Percentiles rank a stretch among this genome's conserved stretches.
Evolutionary conservation across 306 rosid species (phyloP).

Genomic region (Vigna unguiculata): DNA sequence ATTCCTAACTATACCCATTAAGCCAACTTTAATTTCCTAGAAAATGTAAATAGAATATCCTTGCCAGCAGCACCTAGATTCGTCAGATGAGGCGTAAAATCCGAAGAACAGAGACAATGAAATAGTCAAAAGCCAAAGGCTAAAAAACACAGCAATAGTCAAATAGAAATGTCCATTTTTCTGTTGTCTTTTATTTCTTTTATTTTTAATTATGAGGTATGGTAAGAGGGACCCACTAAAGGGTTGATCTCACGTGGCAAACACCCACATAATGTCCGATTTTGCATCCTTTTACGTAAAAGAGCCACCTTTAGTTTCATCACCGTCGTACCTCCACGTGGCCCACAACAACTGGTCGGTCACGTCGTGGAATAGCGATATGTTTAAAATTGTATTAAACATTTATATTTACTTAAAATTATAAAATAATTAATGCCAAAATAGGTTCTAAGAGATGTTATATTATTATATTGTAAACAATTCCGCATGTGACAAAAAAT

Average conservation of each 20-base stretch:
- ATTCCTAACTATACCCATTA: not conserved
- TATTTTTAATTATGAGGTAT: not conserved
- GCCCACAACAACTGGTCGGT: slow-evolving; percentile 38
- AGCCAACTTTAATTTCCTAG: not conserved
- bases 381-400: not conserved
- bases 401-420: not conserved
- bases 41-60: not conserved
- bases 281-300: slow-evolving; percentile 4
- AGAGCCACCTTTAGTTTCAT: slow-evolving; percentile 27
- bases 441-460: not conserved
- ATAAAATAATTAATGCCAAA: not conserved
- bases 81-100: slow-evolving; percentile 11
- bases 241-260: slow-evolving; percentile 43
- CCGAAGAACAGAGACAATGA: slow-evolving; percentile 12
- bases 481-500: not conserved
- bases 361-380: slow-evolving; percentile 27
- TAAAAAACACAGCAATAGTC: slow-evolving; percentile 6
- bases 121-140: slow-evolving; percentile 2
- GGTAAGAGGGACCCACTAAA: slow-evolving; percentile 26
- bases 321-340: slow-evolving; percentile 55
- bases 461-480: not conserved
- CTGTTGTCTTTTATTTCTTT: not conserved
- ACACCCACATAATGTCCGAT: slow-evolving; percentile 11
- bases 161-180: slow-evolving; percentile 10
- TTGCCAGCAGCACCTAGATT: not conserved